Base-by-base conservation (phyloP, 2,329 filamentous ascomycete genomes). In the Talaromyces sp. region DNA sequence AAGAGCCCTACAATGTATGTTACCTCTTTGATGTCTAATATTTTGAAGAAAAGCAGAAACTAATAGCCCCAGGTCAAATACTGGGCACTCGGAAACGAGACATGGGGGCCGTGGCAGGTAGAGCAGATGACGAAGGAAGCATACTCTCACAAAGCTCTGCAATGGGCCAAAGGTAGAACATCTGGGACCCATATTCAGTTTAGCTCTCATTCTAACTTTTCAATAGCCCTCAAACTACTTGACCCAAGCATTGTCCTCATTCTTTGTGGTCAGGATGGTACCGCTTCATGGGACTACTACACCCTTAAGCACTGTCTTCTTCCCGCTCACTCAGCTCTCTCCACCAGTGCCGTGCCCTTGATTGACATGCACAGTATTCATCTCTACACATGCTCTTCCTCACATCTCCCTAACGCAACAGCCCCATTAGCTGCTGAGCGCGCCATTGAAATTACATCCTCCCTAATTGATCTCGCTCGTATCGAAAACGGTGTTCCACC, bases 331-430 rank as follows among this genome's bases (percentile, higher is more conserved):
- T 71, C 69, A 1, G 52, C 69, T 69, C 57, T 81, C 16, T 69
- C 70, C 48, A 73, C 73, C 51, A 69, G 70, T 55, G 51, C 68
- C 29, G 65, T 68, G 8, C 63, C 72, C 17, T 75, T 88, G 56
- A 86, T 90, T 65, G 87, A 90, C 70, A 90, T 91, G 87, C 88
- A 91, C 77, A 88, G 84, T 66, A 91, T 91, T 65, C 89, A 91
- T 69, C 78, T 90, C 58, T 91, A 91, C 77, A 91, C 88, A 2
- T 84, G 85, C 16, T 80, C 81, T 5, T 71, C 78, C 16, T 69
- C 81, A 74, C 75, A 83, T 47, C 62, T 82, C 5, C 73, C 77
- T 45, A 84, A 85, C 52, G 84, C 80, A 1, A 82, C 82, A 2
- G 88, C 87, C 0, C 88, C 88, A 0, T 72, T 86, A 16, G 81